These are phyloP conservation scores for Acer campestre DNA, from an alignment of 345 rosid genomes.

Conservation along the genomic window DNA sequence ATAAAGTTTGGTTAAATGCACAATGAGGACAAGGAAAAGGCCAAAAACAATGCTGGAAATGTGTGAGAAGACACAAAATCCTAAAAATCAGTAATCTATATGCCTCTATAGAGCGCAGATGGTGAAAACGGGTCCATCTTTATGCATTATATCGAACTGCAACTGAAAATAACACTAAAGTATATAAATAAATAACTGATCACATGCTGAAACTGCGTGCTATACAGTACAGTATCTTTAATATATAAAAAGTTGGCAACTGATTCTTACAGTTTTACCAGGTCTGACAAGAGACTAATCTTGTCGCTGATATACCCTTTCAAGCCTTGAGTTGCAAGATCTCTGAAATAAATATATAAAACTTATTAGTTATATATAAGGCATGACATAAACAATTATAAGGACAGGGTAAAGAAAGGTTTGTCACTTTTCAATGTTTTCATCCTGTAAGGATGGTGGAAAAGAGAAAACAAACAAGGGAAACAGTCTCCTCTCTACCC, in stretches of 20 bases:
- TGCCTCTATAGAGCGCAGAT: background rate
- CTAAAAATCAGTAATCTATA: background rate
- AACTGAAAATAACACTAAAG: background rate
- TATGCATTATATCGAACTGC: background rate
- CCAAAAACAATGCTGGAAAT: conserved; percentile 3
- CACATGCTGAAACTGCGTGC: background rate
- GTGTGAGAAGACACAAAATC: conserved; percentile 2
- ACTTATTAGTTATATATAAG: background rate
- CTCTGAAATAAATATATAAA: conserved; percentile 48
- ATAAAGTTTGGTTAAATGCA: background rate
- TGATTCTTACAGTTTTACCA: conserved; percentile 88
- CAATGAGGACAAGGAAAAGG: background rate
- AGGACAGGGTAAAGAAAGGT: background rate
- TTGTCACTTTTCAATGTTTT: background rate
- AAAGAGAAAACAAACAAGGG: background rate
- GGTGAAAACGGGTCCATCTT: background rate
- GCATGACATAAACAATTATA: background rate
- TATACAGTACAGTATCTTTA: conserved; percentile 1
- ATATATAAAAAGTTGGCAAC: conserved; percentile 15
- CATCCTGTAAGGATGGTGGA: background rate
- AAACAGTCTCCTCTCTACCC: background rate
- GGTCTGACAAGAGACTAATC: conserved; percentile 73
- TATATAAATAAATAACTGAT: background rate
- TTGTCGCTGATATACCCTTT: conserved; percentile 84
- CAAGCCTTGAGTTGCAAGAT: conserved; percentile 91